These are phyloP conservation scores for Pseudocercospora ulei DNA, from an alignment of 2,329 filamentous ascomycete genomes.

Conservation along the genomic window DNA sequence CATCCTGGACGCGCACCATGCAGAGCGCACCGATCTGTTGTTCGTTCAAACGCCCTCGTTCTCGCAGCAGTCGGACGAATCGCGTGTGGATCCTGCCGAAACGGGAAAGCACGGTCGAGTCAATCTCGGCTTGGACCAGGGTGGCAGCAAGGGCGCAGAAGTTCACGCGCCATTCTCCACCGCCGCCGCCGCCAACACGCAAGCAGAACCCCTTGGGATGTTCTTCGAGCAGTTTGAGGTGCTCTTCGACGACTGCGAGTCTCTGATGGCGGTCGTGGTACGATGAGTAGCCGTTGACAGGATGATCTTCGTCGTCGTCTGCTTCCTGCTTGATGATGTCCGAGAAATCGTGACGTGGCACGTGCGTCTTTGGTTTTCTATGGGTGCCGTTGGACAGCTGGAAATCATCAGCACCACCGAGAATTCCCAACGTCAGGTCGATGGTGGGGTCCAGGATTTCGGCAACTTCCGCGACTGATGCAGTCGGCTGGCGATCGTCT, in stretches of 20 bases:
- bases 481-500: constrained; percentile 32
- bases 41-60: constrained; percentile 90
- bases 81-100: constrained; percentile 70
- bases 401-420: constrained; percentile 20
- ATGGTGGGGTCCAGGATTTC: constrained; percentile 37
- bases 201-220: constrained; percentile 59
- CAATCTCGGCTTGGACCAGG: constrained; percentile 67
- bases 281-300: constrained; percentile 23
- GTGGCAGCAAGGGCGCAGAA: constrained; percentile 62
- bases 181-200: constrained; percentile 55
- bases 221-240: constrained; percentile 62
- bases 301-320: constrained; percentile 27
- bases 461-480: constrained; percentile 38
- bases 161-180: constrained; percentile 71
- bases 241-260: constrained; percentile 56
- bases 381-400: constrained; percentile 24
- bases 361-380: constrained; percentile 26
- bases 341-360: constrained; percentile 22
- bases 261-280: constrained; percentile 37
- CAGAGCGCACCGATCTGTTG: constrained; percentile 72
- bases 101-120: constrained; percentile 66
- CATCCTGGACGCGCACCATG: constrained; percentile 73
- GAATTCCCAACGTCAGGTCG: constrained; percentile 34
- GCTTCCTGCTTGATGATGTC: constrained; percentile 29
- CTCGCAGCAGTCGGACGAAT: constrained; percentile 72